Percentiles rank a stretch among this genome's conserved stretches.
phyloP scores from a whole-genome alignment of 352 stramenopile genomes.

The Pythium dissotocum region DNA sequence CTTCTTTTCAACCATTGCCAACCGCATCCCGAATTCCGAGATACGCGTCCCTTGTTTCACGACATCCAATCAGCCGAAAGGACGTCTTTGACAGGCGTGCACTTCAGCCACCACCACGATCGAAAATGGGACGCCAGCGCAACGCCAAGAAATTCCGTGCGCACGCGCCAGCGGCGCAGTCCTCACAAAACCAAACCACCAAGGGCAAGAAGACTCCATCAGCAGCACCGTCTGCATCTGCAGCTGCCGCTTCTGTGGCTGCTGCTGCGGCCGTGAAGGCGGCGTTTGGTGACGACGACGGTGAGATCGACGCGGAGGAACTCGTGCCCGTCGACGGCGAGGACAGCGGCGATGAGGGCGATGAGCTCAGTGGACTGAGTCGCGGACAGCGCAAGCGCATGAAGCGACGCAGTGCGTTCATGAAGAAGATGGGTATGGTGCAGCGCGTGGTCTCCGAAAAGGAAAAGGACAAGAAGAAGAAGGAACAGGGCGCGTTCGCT shows the following conservation, averaged over 20 bases:
- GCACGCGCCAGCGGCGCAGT: conserved; percentile 53
- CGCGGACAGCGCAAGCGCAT: conserved; percentile 84
- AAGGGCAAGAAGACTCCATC: conserved; percentile 29
- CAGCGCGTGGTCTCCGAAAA: conserved; percentile 63
- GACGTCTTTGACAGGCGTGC: neutral
- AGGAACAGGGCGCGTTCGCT: conserved; percentile 62
- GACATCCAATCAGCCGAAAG: conserved; percentile 11
- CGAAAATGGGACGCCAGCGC: conserved; percentile 52
- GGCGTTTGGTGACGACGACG: conserved; percentile 52
- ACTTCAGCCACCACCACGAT: neutral
- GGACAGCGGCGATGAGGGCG: conserved; percentile 29
- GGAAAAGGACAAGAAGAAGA: conserved; percentile 43
- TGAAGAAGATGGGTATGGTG: conserved; percentile 87
- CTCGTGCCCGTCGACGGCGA: conserved; percentile 35
- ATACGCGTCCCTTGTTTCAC: conserved; percentile 10
- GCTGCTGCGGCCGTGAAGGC: conserved; percentile 61
- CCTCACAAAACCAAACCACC: conserved; percentile 33
- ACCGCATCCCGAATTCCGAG: neutral
- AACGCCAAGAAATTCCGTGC: conserved; percentile 55
- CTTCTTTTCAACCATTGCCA: too few species aligned
- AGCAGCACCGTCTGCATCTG: neutral
- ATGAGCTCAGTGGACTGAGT: conserved; percentile 47
- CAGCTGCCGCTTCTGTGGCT: conserved; percentile 28
- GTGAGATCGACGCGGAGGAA: conserved; percentile 33
- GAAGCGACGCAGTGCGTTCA: conserved; percentile 78